Evolutionary conservation across 2,329 filamentous ascomycete genomes (phyloP), one percentile per base, ranked within the genome.

Genomic region (Verticillium nubilum): DNA sequence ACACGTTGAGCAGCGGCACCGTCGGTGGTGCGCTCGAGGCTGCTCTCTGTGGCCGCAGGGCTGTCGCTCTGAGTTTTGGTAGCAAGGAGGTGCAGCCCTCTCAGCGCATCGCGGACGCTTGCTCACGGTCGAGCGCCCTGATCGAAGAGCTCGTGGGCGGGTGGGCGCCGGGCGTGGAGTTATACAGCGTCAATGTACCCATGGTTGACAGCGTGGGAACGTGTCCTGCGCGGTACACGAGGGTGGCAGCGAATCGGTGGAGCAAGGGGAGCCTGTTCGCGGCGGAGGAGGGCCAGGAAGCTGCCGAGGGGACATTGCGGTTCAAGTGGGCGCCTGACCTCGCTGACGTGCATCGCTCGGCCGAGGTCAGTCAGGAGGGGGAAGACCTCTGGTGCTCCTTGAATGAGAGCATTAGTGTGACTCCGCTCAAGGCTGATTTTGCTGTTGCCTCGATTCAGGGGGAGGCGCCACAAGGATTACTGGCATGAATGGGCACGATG

Each of bases 231-330:
- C 65, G 87, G n/a, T 90, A 85, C 74, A 90, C 88, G 2, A 73
- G 83, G 63, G 86, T 90, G 79, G 74, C 91, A 61, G 84, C 89
- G 69, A 91, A 91, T 67, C 77, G 79, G 56, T 91, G 88, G 88
- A 75, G 74, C 17, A 77, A 78, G 13, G 86, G 62, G 3, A 61
- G 86, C 5, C 33, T 65, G 17, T 65, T 64, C 54, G 60, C 54
- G 47, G 56, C 58, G 31, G 63, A 57, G 50, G 58, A 63, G 58
- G 17, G n/a, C 12, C 42, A 50, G 42, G 42, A 50, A 2, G 58
- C 61, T 4, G 13, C 54, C 5, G 33, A 19, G 33, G 56, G 59
- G n/a, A 55, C 56, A 23, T 58, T 60, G 13, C 61, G 52, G 54
- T 64, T 63, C 37, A 56, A 52, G 4, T 63, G 63, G 61, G 58